These are phyloP conservation scores for Metschnikowia chrysomelidarum DNA, from an alignment of 805 yeast species.

Conservation along the genomic window DNA sequence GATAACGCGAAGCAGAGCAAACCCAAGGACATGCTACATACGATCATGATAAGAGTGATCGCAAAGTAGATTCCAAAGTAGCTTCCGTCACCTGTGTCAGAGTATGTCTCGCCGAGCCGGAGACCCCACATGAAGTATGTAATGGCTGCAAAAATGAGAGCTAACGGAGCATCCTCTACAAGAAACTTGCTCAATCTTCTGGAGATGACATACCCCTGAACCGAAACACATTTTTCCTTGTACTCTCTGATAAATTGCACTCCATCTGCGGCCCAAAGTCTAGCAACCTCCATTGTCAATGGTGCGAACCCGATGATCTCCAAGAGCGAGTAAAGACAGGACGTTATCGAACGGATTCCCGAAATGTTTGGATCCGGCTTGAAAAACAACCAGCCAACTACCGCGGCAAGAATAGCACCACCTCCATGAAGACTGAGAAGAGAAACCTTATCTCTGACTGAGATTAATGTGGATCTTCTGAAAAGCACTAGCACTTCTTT, in stretches of 20 bases:
- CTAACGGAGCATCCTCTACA: conserved; percentile 66
- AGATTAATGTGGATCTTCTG: conserved; percentile 30
- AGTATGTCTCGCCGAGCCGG: conserved; percentile 26
- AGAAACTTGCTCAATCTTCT: conserved; percentile 64
- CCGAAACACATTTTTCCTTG: conserved; percentile 63
- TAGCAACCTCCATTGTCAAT: conserved; percentile 37
- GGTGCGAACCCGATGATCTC: conserved; percentile 43
- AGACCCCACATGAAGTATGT: conserved; percentile 81
- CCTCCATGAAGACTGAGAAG: conserved; percentile 39
- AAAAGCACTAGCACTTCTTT: conserved; percentile 34
- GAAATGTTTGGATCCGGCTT: conserved; percentile 57
- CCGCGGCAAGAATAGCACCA: conserved; percentile 49
- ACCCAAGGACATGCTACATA: conserved; percentile 56
- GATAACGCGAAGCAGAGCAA: conserved; percentile 52
- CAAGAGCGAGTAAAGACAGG: conserved; percentile 34
- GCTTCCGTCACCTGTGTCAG: conserved; percentile 14
- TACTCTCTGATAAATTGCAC: conserved; percentile 53
- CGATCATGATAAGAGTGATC: conserved; percentile 52
- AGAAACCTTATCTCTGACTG: conserved; percentile 34
- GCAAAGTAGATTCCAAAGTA: conserved; percentile 63
- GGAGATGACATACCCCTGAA: conserved; percentile 63
- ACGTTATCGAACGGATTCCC: conserved; percentile 61
- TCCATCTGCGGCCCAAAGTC: conserved; percentile 41
- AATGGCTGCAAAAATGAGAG: conserved; percentile 55
- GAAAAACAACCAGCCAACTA: conserved; percentile 77